Evolutionary conservation across 164 flowering plant species (phyloP), one percentile per base, ranked within the genome.

Genomic region (Litsea cubeba): DNA sequence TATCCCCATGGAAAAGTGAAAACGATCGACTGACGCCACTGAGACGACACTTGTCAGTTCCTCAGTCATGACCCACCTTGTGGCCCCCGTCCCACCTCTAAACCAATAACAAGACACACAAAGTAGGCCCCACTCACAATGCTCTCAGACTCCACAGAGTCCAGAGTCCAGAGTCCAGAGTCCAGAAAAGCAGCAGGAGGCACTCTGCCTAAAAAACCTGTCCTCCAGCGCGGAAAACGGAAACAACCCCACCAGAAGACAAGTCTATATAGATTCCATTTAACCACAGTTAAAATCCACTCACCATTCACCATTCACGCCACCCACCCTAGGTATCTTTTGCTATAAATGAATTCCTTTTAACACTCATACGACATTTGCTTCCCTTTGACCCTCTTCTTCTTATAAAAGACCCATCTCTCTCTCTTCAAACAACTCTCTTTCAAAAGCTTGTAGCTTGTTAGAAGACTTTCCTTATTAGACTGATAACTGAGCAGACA

Each of bases 401-500:
- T 15, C 18, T 54, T 20, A 15, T 54, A 54, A 20, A 51, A 54
- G 46, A 65, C 11, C 28, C 5, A 22, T 15, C 22, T 14, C 49
- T 17, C 46, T 30, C 69, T 3, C 58, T 15, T n/a, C n/a, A n/a
- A n/a, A n/a, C n/a, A n/a, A n/a, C 32, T 30, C 68, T 50, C 75
- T 1, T n/a, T n/a, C 25, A 26, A 14, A 25, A 23, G 66, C 49
- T 30, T 30, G 35, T 8, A 23, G 66, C 49, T 30, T 30, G 35
- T 8, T 18, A 62, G 64, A 50, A 68, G 64, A 50, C 69, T 64
- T 60, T 67, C 72, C 74, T 74, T 71, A 25, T n/a, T n/a, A 30
- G 75, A 26, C 71, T 57, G 62, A 63, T 23, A 71, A 68, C 71
- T 71, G 40, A 78, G 35, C 79, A 80, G 79, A 83, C 83, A 84